These are phyloP conservation scores for Aquilaria yunnanensis DNA, from an alignment of 345 rosid genomes.

Conservation along the genomic window DNA sequence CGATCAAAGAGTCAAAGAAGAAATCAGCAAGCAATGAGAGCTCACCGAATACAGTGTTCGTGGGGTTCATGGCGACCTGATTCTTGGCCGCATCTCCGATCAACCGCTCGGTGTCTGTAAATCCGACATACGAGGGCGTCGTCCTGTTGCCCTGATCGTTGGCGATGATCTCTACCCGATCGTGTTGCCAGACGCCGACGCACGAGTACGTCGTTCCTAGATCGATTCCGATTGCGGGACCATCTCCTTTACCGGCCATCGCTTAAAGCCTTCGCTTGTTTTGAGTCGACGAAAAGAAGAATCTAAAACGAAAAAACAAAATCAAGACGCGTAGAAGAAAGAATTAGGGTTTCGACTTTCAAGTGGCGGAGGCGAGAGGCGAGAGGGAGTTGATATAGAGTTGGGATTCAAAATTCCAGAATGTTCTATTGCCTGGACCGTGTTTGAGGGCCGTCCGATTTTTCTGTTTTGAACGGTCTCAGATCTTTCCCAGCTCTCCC, in stretches of 20 bases:
- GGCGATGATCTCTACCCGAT: conserved; percentile 73
- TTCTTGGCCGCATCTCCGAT: conserved; percentile 80
- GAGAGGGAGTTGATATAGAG: conserved; percentile 24
- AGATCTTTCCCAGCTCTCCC: conserved; percentile 1
- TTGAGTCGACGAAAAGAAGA: conserved; percentile 9
- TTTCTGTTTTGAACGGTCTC: conserved; percentile 16
- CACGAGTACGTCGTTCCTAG: conserved; percentile 71
- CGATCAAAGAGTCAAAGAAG: conserved; percentile 11
- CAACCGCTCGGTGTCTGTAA: conserved; percentile 64
- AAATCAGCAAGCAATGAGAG: neutral
- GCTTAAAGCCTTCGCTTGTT: neutral
- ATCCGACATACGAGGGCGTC: conserved; percentile 62
- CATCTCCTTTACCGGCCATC: conserved; percentile 79
- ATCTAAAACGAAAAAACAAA: conserved; percentile 1
- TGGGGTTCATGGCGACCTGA: conserved; percentile 76
- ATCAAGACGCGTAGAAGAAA: neutral
- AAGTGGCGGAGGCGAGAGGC: neutral
- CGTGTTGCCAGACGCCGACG: conserved; percentile 80
- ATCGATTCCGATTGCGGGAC: conserved; percentile 75
- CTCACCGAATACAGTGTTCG: conserved; percentile 69
- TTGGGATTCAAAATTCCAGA: conserved; percentile 23
- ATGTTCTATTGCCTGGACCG: conserved; percentile 18
- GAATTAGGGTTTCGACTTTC: conserved; percentile 29
- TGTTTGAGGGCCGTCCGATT: conserved; percentile 23
- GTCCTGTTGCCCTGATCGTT: conserved; percentile 76